These are phyloP conservation scores for Rosa rugosa DNA, from an alignment of 306 rosid species.

Conservation along the genomic window DNA sequence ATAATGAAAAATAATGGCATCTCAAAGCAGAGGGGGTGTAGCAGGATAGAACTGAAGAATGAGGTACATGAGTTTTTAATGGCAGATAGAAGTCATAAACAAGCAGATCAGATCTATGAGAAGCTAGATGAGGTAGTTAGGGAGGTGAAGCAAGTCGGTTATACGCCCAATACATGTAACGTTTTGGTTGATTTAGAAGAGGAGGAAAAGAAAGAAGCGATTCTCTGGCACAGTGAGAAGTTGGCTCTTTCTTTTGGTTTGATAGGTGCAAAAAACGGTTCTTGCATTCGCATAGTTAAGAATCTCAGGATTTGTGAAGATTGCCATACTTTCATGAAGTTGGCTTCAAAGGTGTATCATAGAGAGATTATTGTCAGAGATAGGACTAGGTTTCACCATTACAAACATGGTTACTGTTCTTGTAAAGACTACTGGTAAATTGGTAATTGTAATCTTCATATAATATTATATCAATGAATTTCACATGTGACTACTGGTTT, in stretches of 20 bases:
- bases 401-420: constrained; percentile 62
- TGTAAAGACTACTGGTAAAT: constrained; percentile 75
- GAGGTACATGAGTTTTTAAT: constrained; percentile 66
- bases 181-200: constrained; percentile 70
- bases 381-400: constrained; percentile 88
- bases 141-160: constrained; percentile 61
- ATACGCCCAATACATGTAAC: constrained; percentile 48
- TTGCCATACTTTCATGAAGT: constrained; percentile 78
- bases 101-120: constrained; percentile 58
- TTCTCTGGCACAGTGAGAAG: constrained; percentile 88
- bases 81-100: constrained; percentile 78
- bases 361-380: constrained; percentile 64
- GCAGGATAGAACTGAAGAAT: constrained; percentile 65
- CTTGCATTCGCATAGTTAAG: constrained; percentile 61
- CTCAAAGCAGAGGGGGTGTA: constrained; percentile 70
- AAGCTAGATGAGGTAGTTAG: constrained; percentile 67
- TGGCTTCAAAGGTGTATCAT: constrained; percentile 65
- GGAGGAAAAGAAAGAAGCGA: constrained; percentile 65
- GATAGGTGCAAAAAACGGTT: constrained; percentile 37
- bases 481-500: neutral
- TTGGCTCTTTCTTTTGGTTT: constrained; percentile 76
- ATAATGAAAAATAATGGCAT: constrained; percentile 59
- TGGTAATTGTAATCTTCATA: constrained; percentile 40
- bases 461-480: neutral
- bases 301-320: constrained; percentile 86